Evolutionary conservation across 805 yeast genomes (phyloP).

Genomic region (Saturnispora zaruensis): DNA sequence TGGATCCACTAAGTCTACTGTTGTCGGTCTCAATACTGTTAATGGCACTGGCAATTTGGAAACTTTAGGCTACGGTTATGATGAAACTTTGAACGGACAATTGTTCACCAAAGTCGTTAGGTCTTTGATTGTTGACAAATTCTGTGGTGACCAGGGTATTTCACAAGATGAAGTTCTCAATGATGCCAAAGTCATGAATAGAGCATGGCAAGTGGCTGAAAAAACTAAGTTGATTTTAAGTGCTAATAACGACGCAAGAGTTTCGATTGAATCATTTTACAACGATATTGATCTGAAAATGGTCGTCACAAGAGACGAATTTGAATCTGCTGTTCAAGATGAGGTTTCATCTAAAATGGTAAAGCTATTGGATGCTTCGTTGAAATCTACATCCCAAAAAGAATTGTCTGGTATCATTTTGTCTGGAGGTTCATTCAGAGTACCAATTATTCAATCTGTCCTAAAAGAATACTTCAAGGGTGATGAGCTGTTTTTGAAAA

Average conservation of each 20-base stretch:
- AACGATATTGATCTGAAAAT: slow-evolving; percentile 69
- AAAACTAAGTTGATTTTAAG: slow-evolving; percentile 80
- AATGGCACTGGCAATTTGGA: slow-evolving; percentile 40
- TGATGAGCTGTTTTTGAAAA: slow-evolving; percentile 46
- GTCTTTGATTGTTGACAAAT: slow-evolving; percentile 50
- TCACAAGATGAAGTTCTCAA: slow-evolving; percentile 24
- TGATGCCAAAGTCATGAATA: slow-evolving; percentile 52
- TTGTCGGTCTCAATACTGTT: slow-evolving; percentile 52
- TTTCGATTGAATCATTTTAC: slow-evolving; percentile 66
- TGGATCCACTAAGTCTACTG: slow-evolving; percentile 79
- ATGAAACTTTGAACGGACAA: slow-evolving; percentile 68
- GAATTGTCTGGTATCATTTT: slow-evolving; percentile 52
- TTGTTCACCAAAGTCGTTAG: slow-evolving; percentile 58
- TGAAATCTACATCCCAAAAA: slow-evolving; percentile 27
- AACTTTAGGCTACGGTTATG: slow-evolving; percentile 65
- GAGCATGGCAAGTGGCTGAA: slow-evolving; percentile 76
- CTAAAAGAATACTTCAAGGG: slow-evolving; percentile 48
- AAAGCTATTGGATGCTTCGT: slow-evolving; percentile 46
- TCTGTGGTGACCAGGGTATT: slow-evolving; percentile 29
- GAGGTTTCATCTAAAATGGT: not conserved
- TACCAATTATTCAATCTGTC: slow-evolving; percentile 73
- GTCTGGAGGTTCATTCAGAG: slow-evolving; percentile 86
- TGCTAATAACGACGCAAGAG: slow-evolving; percentile 75
- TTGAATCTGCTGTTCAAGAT: slow-evolving; percentile 51
- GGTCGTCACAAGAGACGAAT: slow-evolving; percentile 65